A percentile compares a stretch with the other conserved stretches of the same genome.
Evolutionary conservation across 108 stramenopile species (phyloP).

Genomic region (Pseudonitzschia delicatissima): DNA sequence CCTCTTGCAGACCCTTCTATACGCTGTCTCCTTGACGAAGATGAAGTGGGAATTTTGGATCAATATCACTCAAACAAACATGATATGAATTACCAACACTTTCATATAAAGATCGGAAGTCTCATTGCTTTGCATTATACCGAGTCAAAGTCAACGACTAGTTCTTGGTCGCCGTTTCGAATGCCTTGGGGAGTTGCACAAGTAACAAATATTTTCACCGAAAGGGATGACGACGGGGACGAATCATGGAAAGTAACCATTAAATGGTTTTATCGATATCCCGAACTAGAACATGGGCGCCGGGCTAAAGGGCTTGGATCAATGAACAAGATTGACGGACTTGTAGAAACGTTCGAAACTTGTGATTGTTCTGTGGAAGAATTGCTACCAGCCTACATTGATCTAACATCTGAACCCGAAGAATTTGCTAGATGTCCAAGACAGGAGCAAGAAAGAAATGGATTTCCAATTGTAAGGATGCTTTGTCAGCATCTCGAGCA

Average conservation of each 20-base stretch:
- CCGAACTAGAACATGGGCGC: background rate
- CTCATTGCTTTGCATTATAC: conserved; percentile 3
- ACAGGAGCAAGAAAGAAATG: background rate
- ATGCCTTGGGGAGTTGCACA: conserved; percentile 23
- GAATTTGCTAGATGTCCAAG: background rate
- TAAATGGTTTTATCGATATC: conserved; percentile 15
- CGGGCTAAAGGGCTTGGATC: background rate
- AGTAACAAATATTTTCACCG: conserved; percentile 11
- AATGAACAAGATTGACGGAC: background rate
- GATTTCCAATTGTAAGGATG: conserved; percentile 16
- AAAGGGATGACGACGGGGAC: background rate
- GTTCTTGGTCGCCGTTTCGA: conserved; percentile 9
- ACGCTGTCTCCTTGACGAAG: background rate
- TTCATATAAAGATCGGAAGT: conserved; percentile 6
- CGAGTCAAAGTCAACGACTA: background rate
- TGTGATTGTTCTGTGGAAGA: background rate
- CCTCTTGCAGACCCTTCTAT: background rate
- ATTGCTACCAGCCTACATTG: conserved; percentile 16
- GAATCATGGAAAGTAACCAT: background rate
- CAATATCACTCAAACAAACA: background rate
- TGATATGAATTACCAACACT: background rate
- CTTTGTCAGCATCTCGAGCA: conserved; percentile 12
- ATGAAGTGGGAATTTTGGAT: background rate
- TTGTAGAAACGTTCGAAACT: conserved; percentile 9
- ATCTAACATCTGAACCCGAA: conserved; percentile 2